phyloP scores from a whole-genome alignment of 2,329 filamentous ascomycete species.

The Fusarium equiseti region DNA sequence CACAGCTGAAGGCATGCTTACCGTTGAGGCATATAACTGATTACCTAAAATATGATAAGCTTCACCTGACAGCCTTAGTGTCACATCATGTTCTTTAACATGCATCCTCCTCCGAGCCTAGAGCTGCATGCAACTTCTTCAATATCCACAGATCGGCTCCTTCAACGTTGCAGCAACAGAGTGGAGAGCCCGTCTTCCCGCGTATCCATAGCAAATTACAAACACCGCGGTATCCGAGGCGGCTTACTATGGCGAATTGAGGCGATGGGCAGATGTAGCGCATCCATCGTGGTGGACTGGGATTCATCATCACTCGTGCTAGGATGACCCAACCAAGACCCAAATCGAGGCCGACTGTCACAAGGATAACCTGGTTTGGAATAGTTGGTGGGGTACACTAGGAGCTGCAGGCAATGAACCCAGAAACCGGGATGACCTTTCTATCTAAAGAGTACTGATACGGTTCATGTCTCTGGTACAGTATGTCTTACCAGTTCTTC shows the following conservation, averaged over 20 bases:
- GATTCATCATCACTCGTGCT: not conserved
- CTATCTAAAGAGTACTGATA: not conserved
- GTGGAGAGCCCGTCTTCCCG: not conserved
- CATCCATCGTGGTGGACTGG: not conserved
- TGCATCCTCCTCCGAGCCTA: slow-evolving; percentile 1
- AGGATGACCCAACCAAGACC: not conserved
- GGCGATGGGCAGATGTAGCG: not conserved
- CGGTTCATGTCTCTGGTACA: not conserved
- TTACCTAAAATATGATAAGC: not conserved
- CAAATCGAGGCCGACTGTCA: not conserved
- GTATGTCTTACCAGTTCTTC: not conserved
- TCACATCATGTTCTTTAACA: not conserved
- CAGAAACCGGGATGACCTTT: not conserved
- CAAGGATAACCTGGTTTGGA: not conserved
- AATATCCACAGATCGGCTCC: slow-evolving; percentile 6
- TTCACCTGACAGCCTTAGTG: not conserved
- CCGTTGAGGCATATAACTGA: not conserved
- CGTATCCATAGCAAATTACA: not conserved
- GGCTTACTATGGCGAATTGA: not conserved
- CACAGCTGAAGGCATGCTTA: not conserved
- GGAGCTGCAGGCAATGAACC: slow-evolving; percentile 5
- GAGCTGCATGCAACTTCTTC: not conserved
- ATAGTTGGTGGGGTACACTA: not conserved
- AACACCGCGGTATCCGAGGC: not conserved
- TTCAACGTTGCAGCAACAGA: not conserved